These are phyloP conservation scores for Lantana camara DNA, from an alignment of 257 asterid species.

Conservation along the genomic window DNA sequence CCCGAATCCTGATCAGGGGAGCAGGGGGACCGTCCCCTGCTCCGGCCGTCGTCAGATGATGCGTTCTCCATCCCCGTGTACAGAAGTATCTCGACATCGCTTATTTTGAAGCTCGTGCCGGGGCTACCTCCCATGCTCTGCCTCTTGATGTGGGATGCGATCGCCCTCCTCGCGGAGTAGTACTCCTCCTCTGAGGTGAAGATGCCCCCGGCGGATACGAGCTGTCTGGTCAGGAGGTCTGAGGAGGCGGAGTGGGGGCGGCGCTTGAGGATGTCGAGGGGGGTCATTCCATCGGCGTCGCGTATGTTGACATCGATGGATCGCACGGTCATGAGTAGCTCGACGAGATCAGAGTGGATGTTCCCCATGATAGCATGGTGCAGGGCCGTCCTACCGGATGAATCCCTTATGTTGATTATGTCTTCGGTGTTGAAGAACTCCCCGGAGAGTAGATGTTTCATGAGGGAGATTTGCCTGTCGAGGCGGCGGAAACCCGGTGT, in stretches of 20 bases:
- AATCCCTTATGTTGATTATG: constrained; percentile 55
- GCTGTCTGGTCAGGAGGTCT: constrained; percentile 60
- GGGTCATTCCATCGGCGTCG: constrained; percentile 69
- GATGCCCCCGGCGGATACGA: constrained; percentile 86
- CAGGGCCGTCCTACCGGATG: constrained; percentile 72
- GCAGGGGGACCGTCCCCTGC: constrained; percentile 32
- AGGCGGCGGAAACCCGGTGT: constrained; percentile 83
- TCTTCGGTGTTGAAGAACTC: constrained; percentile 49
- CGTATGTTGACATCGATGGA: constrained; percentile 69
- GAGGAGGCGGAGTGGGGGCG: constrained; percentile 71
- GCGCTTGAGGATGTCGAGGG: constrained; percentile 75
- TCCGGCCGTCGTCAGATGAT: constrained; percentile 47
- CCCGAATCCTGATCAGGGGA: constrained; percentile 52
- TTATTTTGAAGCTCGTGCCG: constrained; percentile 78
- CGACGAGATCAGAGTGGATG: constrained; percentile 75
- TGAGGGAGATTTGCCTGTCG: constrained; percentile 74
- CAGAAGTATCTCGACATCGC: constrained; percentile 75
- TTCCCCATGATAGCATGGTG: constrained; percentile 79
- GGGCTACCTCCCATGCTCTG: constrained; percentile 81
- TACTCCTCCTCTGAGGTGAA: constrained; percentile 67
- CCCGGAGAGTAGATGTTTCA: constrained; percentile 59
- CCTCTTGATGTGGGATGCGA: constrained; percentile 76
- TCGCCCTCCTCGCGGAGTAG: constrained; percentile 62
- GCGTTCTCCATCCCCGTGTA: constrained; percentile 66
- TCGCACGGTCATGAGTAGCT: constrained; percentile 65